These are phyloP conservation scores for Leucaena leucocephala DNA, from an alignment of 306 rosid genomes.

Conservation along the genomic window DNA sequence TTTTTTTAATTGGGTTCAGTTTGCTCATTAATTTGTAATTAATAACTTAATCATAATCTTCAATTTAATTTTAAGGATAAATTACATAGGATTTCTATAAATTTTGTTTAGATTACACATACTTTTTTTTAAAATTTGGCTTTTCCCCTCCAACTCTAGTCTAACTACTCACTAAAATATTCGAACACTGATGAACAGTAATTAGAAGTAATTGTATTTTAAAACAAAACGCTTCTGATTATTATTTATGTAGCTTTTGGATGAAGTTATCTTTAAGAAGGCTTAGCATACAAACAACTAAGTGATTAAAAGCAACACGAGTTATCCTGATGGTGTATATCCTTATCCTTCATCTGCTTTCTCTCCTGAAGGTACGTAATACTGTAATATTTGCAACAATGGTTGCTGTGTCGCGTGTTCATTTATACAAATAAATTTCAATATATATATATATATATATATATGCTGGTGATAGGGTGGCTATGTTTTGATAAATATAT, in stretches of 20 bases:
- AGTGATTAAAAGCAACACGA: neutral
- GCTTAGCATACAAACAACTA: neutral
- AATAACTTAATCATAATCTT: too few relatives aligned
- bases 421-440: neutral
- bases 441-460: neutral
- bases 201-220: neutral
- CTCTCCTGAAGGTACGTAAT: neutral
- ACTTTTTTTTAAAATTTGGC: too few relatives aligned
- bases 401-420: neutral
- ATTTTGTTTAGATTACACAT: neutral
- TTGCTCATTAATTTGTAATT: too few relatives aligned
- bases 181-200: neutral
- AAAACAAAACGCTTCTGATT: neutral
- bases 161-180: too few relatives aligned
- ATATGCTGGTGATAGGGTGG: neutral
- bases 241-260: neutral
- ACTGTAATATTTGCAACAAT: neutral
- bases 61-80: too few relatives aligned
- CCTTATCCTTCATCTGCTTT: neutral
- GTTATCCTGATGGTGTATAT: neutral
- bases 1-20: too few relatives aligned
- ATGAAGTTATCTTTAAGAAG: neutral
- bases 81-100: neutral
- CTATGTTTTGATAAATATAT: neutral
- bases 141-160: too few relatives aligned